Percentiles rank a stretch among this genome's conserved stretches.
Conservation (phyloP, 164 flowering plant genomes). For the Vitis rupestris region DNA sequence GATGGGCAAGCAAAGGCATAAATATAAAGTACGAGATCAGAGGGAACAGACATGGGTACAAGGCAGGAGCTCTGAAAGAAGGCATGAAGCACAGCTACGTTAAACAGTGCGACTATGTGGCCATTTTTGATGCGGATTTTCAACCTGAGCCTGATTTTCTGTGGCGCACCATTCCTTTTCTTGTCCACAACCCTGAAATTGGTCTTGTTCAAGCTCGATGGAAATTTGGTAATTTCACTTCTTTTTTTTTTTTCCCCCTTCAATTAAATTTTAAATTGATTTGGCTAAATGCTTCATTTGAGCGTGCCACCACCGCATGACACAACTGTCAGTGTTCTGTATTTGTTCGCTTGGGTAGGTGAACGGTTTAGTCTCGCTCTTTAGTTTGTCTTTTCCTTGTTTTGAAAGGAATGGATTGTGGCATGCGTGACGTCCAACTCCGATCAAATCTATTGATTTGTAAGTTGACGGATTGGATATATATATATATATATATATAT, state of each 20-base stretch:
- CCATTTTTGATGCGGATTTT: constrained; percentile 76
- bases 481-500: no score
- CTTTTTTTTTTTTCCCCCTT: background rate
- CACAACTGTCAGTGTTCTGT: no score
- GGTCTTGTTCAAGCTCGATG: constrained; percentile 68
- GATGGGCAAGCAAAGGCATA: constrained; percentile 77
- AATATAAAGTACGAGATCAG: constrained; percentile 62
- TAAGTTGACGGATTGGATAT: no score
- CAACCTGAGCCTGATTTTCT: constrained; percentile 73
- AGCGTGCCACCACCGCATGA: no score
- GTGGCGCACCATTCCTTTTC: constrained; percentile 53
- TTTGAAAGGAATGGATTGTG: no score
- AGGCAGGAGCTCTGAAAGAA: constrained; percentile 58
- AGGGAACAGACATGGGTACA: constrained; percentile 59
- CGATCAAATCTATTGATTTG: no score
- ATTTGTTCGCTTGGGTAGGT: no score
- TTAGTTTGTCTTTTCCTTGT: no score
- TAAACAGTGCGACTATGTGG: constrained; percentile 59
- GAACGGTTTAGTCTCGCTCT: no score
- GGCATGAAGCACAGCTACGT: constrained; percentile 68
- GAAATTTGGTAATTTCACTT: constrained; percentile 42
- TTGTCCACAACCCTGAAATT: constrained; percentile 49
- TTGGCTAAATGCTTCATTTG: no score
- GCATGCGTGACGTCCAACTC: no score
- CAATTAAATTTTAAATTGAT: background rate